A percentile compares a stretch with the other conserved stretches of the same genome.
Evolutionary conservation across 2,329 filamentous ascomycete species (phyloP).

Genomic region (Exophiala phaeomuriformis): DNA sequence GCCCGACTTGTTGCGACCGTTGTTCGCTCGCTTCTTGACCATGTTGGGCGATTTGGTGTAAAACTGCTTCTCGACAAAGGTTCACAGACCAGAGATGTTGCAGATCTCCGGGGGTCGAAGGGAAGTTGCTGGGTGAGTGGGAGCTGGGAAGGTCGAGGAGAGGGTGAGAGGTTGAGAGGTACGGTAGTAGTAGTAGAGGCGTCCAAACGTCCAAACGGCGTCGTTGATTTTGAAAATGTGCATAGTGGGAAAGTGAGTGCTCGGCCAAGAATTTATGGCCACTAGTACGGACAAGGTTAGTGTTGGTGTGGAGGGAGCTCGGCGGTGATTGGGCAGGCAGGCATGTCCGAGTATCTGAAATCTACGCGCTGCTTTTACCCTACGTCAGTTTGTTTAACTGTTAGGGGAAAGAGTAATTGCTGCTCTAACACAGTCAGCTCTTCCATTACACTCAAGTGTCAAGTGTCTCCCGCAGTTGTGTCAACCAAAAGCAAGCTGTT

Average conservation of each 20-base stretch:
- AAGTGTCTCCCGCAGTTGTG: not conserved
- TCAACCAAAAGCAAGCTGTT: not conserved
- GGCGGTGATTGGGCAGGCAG: not conserved
- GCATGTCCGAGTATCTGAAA: no score
- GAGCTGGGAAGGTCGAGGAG: not conserved
- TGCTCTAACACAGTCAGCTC: no score
- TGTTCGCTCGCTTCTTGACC: constrained; percentile 70
- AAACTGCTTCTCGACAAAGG: no score
- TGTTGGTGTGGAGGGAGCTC: not conserved
- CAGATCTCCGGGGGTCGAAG: no score
- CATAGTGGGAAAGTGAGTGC: not conserved
- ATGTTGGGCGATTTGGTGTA: constrained; percentile 42
- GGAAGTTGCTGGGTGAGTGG: not conserved
- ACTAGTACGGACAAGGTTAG: not conserved
- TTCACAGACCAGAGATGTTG: no score
- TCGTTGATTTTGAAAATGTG: not conserved
- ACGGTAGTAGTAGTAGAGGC: not conserved
- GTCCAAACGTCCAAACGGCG: not conserved
- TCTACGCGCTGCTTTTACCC: no score
- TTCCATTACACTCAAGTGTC: not conserved
- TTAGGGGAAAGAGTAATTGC: no score
- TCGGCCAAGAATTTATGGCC: not conserved
- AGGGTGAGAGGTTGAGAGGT: not conserved
- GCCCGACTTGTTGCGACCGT: constrained; percentile 99
- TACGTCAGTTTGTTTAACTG: no score